These are phyloP conservation scores for Acacia confusa DNA, from an alignment of 306 rosid species.

Conservation along the genomic window DNA sequence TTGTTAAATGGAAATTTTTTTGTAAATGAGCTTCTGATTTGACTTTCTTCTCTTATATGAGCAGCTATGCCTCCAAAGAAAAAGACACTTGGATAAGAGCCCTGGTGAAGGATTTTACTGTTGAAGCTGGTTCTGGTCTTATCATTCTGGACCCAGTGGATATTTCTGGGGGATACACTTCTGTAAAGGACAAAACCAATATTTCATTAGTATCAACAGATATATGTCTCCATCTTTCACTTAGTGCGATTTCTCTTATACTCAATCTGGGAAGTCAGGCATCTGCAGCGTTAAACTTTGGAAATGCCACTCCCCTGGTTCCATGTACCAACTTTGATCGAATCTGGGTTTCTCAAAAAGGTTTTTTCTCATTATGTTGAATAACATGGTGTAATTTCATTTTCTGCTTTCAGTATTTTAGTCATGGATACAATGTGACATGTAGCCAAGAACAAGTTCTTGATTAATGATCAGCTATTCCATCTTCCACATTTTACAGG, in stretches of 20 bases:
- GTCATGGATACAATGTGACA: conserved; percentile 1
- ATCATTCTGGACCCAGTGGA: conserved; percentile 91
- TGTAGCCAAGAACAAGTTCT: conserved; percentile 26
- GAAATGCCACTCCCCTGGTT: conserved; percentile 75
- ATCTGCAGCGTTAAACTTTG: conserved; percentile 67
- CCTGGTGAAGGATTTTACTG: conserved; percentile 84
- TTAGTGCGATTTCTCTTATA: conserved; percentile 81
- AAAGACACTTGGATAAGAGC: conserved; percentile 95
- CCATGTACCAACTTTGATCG: conserved; percentile 82
- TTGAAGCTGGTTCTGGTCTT: conserved; percentile 98
- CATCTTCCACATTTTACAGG: conserved; percentile 47
- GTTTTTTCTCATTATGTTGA: conserved; percentile 40
- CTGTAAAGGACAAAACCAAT: conserved; percentile 90
- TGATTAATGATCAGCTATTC: conserved; percentile 20
- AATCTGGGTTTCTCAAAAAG: conserved; percentile 86
- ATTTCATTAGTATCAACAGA: conserved; percentile 84
- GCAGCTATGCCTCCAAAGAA: conserved; percentile 94
- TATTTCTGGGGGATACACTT: conserved; percentile 95
- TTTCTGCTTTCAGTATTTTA: conserved; percentile 18
- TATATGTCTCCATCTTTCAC: conserved; percentile 90
- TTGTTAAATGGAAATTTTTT: background rate
- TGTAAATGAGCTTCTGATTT: conserved; percentile 18
- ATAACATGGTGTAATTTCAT: conserved; percentile 11
- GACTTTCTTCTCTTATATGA: conserved; percentile 33
- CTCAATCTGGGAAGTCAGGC: conserved; percentile 91